Evolutionary conservation across 108 stramenopile genomes (phyloP).

Genomic region (Cylindrotheca fusiformis): DNA sequence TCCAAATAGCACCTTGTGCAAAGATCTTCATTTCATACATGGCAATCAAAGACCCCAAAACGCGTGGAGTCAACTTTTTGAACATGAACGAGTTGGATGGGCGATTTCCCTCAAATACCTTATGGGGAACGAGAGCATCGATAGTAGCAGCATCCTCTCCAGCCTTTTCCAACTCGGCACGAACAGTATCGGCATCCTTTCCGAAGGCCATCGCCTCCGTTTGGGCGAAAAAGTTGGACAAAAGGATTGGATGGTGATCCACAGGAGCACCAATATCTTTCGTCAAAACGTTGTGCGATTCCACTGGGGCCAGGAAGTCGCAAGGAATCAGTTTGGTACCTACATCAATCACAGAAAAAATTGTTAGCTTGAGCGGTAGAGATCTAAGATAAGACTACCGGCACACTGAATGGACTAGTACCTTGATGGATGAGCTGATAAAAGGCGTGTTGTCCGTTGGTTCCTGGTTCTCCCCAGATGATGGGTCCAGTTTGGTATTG

Average conservation of each 20-base stretch:
- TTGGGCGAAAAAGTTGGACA: slow-evolving; percentile 98
- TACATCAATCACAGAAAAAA: neutral
- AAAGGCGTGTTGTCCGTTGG: slow-evolving; percentile 98
- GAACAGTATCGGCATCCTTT: slow-evolving; percentile 59
- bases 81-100: slow-evolving; percentile 91
- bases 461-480: slow-evolving; percentile 97
- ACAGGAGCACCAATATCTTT: slow-evolving; percentile 67
- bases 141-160: slow-evolving; percentile 78
- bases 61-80: slow-evolving; percentile 81
- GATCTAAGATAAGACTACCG: neutral
- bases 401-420: neutral
- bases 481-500: slow-evolving; percentile 73
- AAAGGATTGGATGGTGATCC: slow-evolving; percentile 96
- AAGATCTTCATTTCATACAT: slow-evolving; percentile 98
- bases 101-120: slow-evolving; percentile 97
- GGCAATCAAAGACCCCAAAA: slow-evolving; percentile 90
- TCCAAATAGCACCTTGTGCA: slow-evolving; percentile 98
- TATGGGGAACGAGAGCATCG: slow-evolving; percentile 84
- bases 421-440: slow-evolving; percentile 99
- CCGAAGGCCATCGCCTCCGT: slow-evolving; percentile 97
- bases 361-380: no score
- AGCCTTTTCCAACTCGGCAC: slow-evolving; percentile 36
- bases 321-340: slow-evolving; percentile 85
- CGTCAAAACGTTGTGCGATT: slow-evolving; percentile 70
- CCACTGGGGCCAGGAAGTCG: slow-evolving; percentile 93